Evolutionary conservation across 306 rosid species (phyloP).

Genomic region (Datisca glomerata): DNA sequence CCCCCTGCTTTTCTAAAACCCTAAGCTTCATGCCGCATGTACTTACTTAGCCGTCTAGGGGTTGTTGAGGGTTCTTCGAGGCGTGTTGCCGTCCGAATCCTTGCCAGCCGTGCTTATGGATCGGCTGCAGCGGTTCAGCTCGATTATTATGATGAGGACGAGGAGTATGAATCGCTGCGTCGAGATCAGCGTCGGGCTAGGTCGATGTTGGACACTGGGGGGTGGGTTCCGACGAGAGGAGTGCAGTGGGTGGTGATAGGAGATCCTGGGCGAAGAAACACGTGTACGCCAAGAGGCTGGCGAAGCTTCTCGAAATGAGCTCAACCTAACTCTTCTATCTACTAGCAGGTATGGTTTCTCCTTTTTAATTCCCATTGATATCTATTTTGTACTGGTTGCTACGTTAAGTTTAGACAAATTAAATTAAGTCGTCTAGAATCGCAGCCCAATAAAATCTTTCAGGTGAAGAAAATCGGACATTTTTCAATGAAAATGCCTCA

Average conservation of each 20-base stretch:
- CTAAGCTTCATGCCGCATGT: conserved; percentile 20
- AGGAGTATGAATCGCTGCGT: conserved; percentile 10
- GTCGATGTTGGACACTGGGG: conserved; percentile 37
- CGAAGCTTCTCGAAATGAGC: conserved; percentile 89
- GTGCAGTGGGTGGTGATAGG: conserved; percentile 93
- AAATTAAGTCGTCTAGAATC: too few species aligned
- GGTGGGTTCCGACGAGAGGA: conserved; percentile 56
- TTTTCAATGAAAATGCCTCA: too few species aligned
- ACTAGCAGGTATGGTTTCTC: conserved; percentile 38
- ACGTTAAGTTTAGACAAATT: too few species aligned
- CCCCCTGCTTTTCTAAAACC: too few species aligned
- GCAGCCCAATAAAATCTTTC: too few species aligned
- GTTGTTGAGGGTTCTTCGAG: conserved; percentile 10
- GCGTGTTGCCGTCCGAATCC: neutral
- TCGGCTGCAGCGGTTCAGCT: conserved; percentile 56
- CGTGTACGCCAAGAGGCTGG: conserved; percentile 58
- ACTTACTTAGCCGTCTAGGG: conserved; percentile 30
- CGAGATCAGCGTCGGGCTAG: conserved; percentile 14
- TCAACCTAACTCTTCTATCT: conserved; percentile 73
- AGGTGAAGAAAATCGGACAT: too few species aligned
- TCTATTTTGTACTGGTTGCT: too few species aligned
- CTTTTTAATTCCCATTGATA: neutral
- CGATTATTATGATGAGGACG: conserved; percentile 27
- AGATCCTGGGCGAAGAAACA: conserved; percentile 52
- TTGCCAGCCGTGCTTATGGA: conserved; percentile 31